Base-by-base conservation (phyloP, 768 basidiomycete genomes). In the Dioszegia crocea region DNA sequence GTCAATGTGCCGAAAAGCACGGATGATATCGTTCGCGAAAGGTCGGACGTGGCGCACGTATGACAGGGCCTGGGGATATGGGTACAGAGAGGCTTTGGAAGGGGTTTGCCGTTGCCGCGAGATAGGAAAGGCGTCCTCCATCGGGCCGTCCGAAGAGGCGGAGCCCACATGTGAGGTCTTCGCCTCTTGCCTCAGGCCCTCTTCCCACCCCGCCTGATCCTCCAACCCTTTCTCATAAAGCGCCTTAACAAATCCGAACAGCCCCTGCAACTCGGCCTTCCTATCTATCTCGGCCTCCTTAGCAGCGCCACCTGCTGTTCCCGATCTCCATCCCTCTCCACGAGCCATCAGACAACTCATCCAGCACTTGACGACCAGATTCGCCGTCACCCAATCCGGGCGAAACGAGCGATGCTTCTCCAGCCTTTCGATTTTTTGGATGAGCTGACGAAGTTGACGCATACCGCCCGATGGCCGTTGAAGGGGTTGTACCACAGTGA, bases 11-110 rank as follows among this genome's bases (percentile, higher is more conserved):
- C 83, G 81, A 62, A 89, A 81, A 14, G 83, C 84, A 66, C 82
- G 84, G 67, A 87, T 83, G 75, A 89, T 85, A 83, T 84, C 84
- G 78, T 81, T 85, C 74, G 85, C 86, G 74, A 89, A 67, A 40
- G 88, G 88, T 57, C 80, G 78, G n/a, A 84, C 80, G 69, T 88
- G 86, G 2, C 41, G 27, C 4, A n/a, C 23, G 45, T 54, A 60
- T 19, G 51, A 53, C 16, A 53, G n/a, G 14, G 47, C 24, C 5
- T 41, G 29, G 11, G 4, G 48, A 33, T 31, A 33, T 38, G 31
- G 6, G 19, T 44, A 33, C 8, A 26, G 17, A 19, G 14, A n/a
- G 6, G 30, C 27, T 26, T n/a, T n/a, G 17, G 36, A 29, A 3
- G 11, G 29, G 19, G 3, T 21, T 21, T 6, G 17, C 12, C 4